Conservation (phyloP, 108 stramenopile genomes). For the Cyclotella baltica region DNA sequence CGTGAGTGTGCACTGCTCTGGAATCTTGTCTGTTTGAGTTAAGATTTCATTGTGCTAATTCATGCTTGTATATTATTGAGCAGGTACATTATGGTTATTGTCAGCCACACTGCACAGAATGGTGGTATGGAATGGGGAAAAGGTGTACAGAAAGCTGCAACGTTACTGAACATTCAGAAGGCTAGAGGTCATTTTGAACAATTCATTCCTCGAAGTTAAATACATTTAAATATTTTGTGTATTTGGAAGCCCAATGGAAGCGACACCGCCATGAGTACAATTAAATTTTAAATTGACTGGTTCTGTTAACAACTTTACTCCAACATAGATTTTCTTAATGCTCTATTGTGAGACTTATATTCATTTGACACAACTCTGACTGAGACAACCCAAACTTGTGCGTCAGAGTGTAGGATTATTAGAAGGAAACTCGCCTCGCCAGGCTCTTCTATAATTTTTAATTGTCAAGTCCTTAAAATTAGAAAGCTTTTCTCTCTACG, state of each 20-base stretch:
- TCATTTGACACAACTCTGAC: too few relatives aligned
- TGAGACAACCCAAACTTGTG: too few relatives aligned
- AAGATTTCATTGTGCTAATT: background rate
- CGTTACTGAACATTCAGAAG: slow-evolving; percentile 92
- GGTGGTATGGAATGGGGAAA: slow-evolving; percentile 36
- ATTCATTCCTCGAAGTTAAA: slow-evolving; percentile 82
- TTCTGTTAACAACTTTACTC: too few relatives aligned
- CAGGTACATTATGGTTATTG: slow-evolving; percentile 97
- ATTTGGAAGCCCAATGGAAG: background rate
- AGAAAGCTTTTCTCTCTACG: too few relatives aligned
- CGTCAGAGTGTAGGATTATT: too few relatives aligned
- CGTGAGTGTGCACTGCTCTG: slow-evolving; percentile 26
- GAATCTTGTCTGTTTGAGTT: background rate
- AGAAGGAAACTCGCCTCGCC: too few relatives aligned
- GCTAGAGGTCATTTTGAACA: slow-evolving; percentile 93
- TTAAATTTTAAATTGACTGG: too few relatives aligned
- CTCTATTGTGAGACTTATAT: too few relatives aligned
- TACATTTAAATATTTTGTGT: background rate
- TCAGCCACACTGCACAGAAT: slow-evolving; percentile 68
- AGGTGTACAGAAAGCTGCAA: slow-evolving; percentile 85
- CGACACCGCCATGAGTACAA: too few relatives aligned
- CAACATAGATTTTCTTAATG: too few relatives aligned
- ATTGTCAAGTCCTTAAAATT: too few relatives aligned
- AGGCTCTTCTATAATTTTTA: too few relatives aligned
- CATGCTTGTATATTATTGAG: background rate